Base-by-base conservation (phyloP, 148 eudicot genomes). In the Tetragonia tetragonoides region DNA sequence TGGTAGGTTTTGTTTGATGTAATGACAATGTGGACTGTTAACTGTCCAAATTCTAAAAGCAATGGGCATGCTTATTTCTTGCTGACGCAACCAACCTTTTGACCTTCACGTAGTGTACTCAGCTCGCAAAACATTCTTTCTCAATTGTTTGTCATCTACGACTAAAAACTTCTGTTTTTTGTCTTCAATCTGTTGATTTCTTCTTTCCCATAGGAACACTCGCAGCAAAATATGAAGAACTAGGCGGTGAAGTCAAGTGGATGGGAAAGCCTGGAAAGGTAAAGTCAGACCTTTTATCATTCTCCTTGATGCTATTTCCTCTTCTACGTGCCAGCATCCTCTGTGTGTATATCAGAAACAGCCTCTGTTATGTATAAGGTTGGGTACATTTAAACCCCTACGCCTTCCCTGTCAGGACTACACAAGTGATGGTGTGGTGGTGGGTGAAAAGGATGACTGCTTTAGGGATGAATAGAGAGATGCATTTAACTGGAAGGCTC, bases 201-300 rank as follows among this genome's bases (percentile, higher is more conserved):
- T 28, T 28, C 53, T 56, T 57, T 39, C 34, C 61, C 41, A 14
- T 67, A 90, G 97, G 97, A 79, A 92, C 97, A 57, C 81, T 92
- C 77, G 98, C 91, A 74, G 89, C 91, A 11, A 92, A 84, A 24
- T 95, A 95, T 74, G 98, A 95, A 81, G 81, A 95, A 77, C 93
- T 95, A 72, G 94, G 97, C 28, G 97, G 98, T 57, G 98, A 94
- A 90, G 98, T 94, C 75, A 94, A 90, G 82, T 94, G 97, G 95
- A 92, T 94, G 98, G 98, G 98, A 75, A 94, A 94, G 83, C 98
- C 98, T 62, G 95, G 85, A 68, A 82, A 93, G 98, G 93, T 93
- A 80, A 81, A 61, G 20, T 24, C 47, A 70, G n/a, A 73, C 38
- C 64, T 63, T 28, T 63, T 71, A 41, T 84, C 60, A 46, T 53